Evolutionary conservation across 352 stramenopile species (phyloP), one percentile per base, ranked within the genome.

Genomic region (Hyaloperonospora arabidopsidis): DNA sequence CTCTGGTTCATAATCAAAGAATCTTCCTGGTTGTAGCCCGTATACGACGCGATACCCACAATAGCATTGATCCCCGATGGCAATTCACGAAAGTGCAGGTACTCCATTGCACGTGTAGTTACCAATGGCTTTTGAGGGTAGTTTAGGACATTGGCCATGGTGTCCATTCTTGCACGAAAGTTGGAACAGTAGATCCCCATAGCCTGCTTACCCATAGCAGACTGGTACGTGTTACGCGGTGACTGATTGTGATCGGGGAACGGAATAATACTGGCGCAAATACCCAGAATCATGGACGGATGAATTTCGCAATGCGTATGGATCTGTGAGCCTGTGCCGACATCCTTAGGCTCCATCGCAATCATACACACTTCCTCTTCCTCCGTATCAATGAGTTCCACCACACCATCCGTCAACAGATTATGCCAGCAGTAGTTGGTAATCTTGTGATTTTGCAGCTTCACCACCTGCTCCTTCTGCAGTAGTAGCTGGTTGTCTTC

Each of bases 221-320:
- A 97, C 74, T 99, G 97, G 67, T 99, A 99, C 28, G 96, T 99
- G 81, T 99, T 99, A 93, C 97, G 93, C 48, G 97, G 97, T 72
- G 90, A 98, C 77, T 99, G 97, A 72, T 99, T 99, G 86, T 99
- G 97, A 79, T 99, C 96, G 0, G 97, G 97, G 82, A 99, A 99
- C 17, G 97, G 97, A 86, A 99, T 99, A 69, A 99, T 99, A 57
- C 91, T 98, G 29, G 97, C 97, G 72, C 95, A 99, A 56, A 99
- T 97, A 45, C 97, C 97, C 5, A 99, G 75, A 68, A 99, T 99
- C 94, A 99, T 99, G 23, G 86, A 97, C 39, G 97, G 97, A 68
- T 99, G 96, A 59, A 99, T 99, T 76, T 99, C 97, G 56, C 96
- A 99, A 67, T 99, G 97, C 25, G 97, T 99, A 72, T 99, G 98